These are phyloP conservation scores for Salix caprea DNA, from an alignment of 345 rosid species.

Conservation along the genomic window DNA sequence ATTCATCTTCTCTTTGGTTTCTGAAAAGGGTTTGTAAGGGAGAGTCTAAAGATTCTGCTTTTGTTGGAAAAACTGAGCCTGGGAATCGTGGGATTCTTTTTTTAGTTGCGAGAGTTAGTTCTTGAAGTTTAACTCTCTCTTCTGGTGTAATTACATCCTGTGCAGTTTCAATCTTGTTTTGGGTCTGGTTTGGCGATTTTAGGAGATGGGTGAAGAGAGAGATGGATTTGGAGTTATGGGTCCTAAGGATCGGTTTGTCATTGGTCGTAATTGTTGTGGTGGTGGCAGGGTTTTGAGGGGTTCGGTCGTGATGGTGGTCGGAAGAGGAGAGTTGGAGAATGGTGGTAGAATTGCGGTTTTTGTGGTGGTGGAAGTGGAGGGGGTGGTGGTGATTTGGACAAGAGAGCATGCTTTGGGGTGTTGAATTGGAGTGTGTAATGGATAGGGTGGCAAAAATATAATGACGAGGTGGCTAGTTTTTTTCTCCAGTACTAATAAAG, in stretches of 20 bases:
- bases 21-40: slow-evolving; percentile 38
- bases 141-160: slow-evolving; percentile 26
- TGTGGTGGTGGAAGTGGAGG: slow-evolving; percentile 23
- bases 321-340: slow-evolving; percentile 20
- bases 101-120: slow-evolving; percentile 48
- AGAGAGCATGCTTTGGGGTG: slow-evolving; percentile 10
- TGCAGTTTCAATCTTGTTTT: slow-evolving; percentile 10
- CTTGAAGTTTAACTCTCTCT: slow-evolving; percentile 49
- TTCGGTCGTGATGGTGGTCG: slow-evolving; percentile 18
- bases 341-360: slow-evolving; percentile 9
- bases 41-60: slow-evolving; percentile 18
- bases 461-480: too few relatives aligned
- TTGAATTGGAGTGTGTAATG: background rate
- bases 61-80: slow-evolving; percentile 40
- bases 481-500: too few relatives aligned
- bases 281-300: background rate
- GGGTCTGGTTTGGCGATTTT: slow-evolving; percentile 8
- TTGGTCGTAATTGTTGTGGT: slow-evolving; percentile 7
- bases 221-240: slow-evolving; percentile 52
- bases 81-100: slow-evolving; percentile 68
- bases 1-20: background rate
- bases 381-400: slow-evolving; percentile 20
- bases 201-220: slow-evolving; percentile 39
- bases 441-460: slow-evolving; percentile 3
- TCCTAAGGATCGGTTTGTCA: slow-evolving; percentile 35